These are phyloP conservation scores for Gillenia trifoliata DNA, from an alignment of 306 rosid species.

Conservation along the genomic window DNA sequence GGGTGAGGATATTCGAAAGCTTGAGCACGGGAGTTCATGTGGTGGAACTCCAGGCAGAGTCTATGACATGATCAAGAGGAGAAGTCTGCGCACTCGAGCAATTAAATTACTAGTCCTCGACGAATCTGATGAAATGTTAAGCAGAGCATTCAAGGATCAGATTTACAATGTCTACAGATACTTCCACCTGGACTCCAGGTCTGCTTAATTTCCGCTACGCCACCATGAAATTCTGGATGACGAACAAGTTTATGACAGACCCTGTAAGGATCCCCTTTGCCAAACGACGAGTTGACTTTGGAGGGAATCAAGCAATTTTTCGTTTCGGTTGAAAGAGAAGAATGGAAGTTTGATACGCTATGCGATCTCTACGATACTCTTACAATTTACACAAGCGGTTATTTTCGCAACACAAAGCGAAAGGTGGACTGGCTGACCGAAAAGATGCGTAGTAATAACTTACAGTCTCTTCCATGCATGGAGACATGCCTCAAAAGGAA, in stretches of 20 bases:
- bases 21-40: conserved; percentile 95
- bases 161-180: conserved; percentile 93
- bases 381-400: conserved; percentile 93
- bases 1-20: conserved; percentile 86
- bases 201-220: conserved; percentile 90
- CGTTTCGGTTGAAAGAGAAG: conserved; percentile 93
- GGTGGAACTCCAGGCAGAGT: conserved; percentile 98
- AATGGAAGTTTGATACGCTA: conserved; percentile 92
- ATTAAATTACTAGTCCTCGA: conserved; percentile 80
- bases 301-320: conserved; percentile 99
- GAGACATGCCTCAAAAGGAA: conserved; percentile 98
- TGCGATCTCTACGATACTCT: conserved; percentile 97
- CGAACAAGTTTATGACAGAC: conserved; percentile 92
- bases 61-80: conserved; percentile 96
- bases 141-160: conserved; percentile 98
- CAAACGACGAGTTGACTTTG: conserved; percentile 95
- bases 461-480: conserved; percentile 94
- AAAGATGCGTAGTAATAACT: conserved; percentile 92
- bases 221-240: conserved; percentile 95
- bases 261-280: conserved; percentile 96
- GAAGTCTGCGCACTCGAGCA: conserved; percentile 85
- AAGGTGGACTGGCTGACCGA: conserved; percentile 99
- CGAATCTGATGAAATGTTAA: conserved; percentile 98
- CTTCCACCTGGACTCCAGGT: conserved; percentile 99
- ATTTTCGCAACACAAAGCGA: conserved; percentile 91